phyloP scores from a whole-genome alignment of 768 basidiomycete species.

The Boletus pseudopeckii region DNA sequence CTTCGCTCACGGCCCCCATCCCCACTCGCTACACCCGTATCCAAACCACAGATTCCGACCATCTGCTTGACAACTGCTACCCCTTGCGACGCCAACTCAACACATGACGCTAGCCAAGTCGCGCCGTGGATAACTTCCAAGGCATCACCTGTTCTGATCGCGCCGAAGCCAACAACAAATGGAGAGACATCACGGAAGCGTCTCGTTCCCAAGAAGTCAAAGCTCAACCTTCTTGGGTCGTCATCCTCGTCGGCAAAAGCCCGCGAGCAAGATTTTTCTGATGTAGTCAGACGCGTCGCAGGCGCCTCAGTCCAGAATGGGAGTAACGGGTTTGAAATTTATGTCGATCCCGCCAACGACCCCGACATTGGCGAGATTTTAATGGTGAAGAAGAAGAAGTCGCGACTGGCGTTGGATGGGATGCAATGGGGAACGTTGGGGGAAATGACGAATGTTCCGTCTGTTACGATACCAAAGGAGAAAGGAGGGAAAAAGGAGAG shows the following conservation, averaged over 20 bases:
- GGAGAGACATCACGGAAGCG: constrained; percentile 37
- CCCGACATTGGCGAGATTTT: constrained; percentile 67
- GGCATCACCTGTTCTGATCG: constrained; percentile 18
- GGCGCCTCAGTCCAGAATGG: constrained; percentile 19
- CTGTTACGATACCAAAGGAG: constrained; percentile 30
- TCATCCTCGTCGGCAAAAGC: constrained; percentile 28
- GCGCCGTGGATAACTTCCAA: constrained; percentile 21
- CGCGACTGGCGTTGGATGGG: constrained; percentile 55
- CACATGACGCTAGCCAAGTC: constrained; percentile 27
- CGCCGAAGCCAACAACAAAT: constrained; percentile 25
- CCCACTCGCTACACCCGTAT: constrained; percentile 24
- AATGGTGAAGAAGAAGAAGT: constrained; percentile 77
- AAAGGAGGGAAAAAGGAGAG: constrained; percentile 34
- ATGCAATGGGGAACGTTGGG: constrained; percentile 53
- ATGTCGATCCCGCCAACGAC: constrained; percentile 62
- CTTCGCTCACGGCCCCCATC: constrained; percentile 27
- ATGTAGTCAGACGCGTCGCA: constrained; percentile 54
- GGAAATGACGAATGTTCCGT: constrained; percentile 58
- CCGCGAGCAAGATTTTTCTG: constrained; percentile 51
- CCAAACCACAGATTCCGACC: constrained; percentile 46
- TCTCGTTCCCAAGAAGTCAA: constrained; percentile 74
- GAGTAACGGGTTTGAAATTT: constrained; percentile 64
- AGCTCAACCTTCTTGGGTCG: constrained; percentile 46
- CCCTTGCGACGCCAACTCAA: constrained; percentile 48
- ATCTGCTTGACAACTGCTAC: constrained; percentile 70